These are phyloP conservation scores for Zalaria sp. DNA, from an alignment of 2,329 filamentous ascomycete genomes.

Conservation along the genomic window DNA sequence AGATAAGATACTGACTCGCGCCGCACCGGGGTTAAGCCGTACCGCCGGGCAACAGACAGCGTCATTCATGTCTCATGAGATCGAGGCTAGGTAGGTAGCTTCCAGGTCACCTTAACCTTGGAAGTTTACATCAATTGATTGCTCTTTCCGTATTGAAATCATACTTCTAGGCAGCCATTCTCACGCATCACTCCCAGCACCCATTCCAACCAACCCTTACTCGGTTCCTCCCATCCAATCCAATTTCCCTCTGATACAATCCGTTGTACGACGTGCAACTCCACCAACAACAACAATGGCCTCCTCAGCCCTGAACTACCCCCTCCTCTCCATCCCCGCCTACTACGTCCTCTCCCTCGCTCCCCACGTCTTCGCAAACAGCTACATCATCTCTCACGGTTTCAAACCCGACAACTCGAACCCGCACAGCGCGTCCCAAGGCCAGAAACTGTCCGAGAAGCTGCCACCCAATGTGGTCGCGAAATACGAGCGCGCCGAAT, in stretches of 20 bases:
- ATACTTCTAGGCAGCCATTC: not conserved
- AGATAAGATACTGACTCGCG: too few relatives aligned
- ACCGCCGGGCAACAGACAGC: too few relatives aligned
- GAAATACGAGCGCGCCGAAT: slow-evolving; percentile 29
- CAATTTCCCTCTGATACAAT: not conserved
- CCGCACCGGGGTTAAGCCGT: too few relatives aligned
- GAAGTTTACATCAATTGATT: too few relatives aligned
- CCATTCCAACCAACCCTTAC: not conserved
- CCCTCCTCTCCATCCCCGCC: slow-evolving; percentile 29
- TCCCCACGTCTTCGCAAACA: slow-evolving; percentile 25
- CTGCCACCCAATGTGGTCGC: slow-evolving; percentile 23
- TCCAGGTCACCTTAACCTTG: too few relatives aligned
- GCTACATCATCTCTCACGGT: slow-evolving; percentile 19
- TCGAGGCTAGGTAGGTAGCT: too few relatives aligned
- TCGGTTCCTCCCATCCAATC: not conserved
- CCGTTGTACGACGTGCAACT: not conserved
- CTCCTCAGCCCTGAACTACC: slow-evolving; percentile 17
- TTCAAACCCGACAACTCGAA: slow-evolving; percentile 28
- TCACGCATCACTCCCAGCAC: not conserved
- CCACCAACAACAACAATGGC: slow-evolving; percentile 4
- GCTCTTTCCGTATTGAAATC: too few relatives aligned
- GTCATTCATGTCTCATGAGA: too few relatives aligned
- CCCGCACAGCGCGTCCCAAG: slow-evolving; percentile 18
- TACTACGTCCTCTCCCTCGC: slow-evolving; percentile 28
- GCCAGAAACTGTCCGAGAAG: slow-evolving; percentile 22